phyloP scores from a whole-genome alignment of 2,329 filamentous ascomycete genomes.

The Paraphoma sp. region DNA sequence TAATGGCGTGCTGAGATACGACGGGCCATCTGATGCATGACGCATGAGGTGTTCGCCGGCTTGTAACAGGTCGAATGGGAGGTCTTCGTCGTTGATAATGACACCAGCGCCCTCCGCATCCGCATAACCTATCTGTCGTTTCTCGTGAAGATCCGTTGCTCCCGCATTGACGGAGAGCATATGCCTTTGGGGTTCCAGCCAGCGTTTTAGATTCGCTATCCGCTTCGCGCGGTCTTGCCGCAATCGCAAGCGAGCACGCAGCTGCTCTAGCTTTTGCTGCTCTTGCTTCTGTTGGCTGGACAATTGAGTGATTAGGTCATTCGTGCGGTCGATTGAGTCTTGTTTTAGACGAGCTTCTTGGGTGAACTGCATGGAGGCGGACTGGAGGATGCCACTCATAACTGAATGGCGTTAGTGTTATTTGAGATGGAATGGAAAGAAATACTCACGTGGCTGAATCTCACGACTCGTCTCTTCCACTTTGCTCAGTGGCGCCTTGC shows the following conservation, averaged over 20 bases:
- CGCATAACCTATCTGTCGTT: conserved; percentile 54
- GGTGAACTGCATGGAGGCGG: conserved; percentile 80
- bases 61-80: conserved; percentile 38
- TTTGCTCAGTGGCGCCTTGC: conserved; percentile 51
- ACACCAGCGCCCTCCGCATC: conserved; percentile 49
- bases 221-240: conserved; percentile 71
- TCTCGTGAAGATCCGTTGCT: conserved; percentile 50
- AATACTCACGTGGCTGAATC: conserved; percentile 75
- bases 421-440: too few relatives aligned
- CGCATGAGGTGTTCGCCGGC: conserved; percentile 35
- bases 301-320: conserved; percentile 79
- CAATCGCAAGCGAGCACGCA: conserved; percentile 70
- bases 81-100: conserved; percentile 32
- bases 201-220: conserved; percentile 77
- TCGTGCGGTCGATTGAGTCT: conserved; percentile 79
- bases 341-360: conserved; percentile 84
- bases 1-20: conserved; percentile 37
- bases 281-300: conserved; percentile 81
- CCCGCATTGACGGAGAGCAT: conserved; percentile 55
- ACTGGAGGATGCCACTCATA: conserved; percentile 81
- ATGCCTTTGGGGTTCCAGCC: conserved; percentile 72
- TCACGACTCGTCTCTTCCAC: conserved; percentile 79
- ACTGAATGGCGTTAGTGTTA: conserved; percentile 51
- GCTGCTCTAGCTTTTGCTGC: conserved; percentile 72
- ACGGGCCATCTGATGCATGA: conserved; percentile 36